Evolutionary conservation across 768 basidiomycete species (phyloP).

Genomic region (Lactarius psammicola): DNA sequence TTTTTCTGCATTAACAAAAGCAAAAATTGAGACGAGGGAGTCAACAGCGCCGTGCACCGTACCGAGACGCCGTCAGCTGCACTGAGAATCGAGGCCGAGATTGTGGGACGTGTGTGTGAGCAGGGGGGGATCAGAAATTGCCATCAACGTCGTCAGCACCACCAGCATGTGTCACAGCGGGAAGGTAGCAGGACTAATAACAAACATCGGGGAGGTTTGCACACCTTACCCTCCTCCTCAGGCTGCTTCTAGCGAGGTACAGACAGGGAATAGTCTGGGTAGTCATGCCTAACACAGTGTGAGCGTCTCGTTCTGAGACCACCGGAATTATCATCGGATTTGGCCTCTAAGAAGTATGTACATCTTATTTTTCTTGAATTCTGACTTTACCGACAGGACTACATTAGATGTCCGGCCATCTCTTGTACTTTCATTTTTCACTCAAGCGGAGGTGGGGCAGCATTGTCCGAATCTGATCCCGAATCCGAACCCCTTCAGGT

Average conservation of each 20-base stretch:
- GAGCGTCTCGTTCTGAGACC: background rate
- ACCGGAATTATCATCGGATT: background rate
- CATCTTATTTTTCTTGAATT: slow-evolving; percentile 10
- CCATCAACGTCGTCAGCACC: too few species aligned
- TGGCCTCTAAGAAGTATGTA: background rate
- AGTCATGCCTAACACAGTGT: background rate
- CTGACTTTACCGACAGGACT: slow-evolving; percentile 5
- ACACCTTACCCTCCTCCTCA: background rate
- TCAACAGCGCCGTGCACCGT: too few species aligned
- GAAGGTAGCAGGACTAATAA: too few species aligned
- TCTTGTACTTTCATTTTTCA: background rate
- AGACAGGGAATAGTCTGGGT: background rate
- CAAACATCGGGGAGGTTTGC: background rate
- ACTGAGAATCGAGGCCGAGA: background rate
- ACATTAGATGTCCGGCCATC: background rate
- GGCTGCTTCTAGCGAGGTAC: background rate
- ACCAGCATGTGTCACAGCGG: too few species aligned
- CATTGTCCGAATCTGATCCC: slow-evolving; percentile 47
- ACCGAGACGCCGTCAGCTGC: too few species aligned
- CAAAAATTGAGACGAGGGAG: too few species aligned
- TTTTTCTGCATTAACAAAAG: too few species aligned
- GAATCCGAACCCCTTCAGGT: slow-evolving; percentile 43
- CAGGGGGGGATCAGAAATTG: background rate
- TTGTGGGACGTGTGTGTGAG: background rate
- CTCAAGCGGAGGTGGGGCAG: slow-evolving; percentile 81